A percentile compares a stretch with the other conserved stretches of the same genome.
Conservation (phyloP, 176 grass and related monocot species). For the Alloteropsis semialata region DNA sequence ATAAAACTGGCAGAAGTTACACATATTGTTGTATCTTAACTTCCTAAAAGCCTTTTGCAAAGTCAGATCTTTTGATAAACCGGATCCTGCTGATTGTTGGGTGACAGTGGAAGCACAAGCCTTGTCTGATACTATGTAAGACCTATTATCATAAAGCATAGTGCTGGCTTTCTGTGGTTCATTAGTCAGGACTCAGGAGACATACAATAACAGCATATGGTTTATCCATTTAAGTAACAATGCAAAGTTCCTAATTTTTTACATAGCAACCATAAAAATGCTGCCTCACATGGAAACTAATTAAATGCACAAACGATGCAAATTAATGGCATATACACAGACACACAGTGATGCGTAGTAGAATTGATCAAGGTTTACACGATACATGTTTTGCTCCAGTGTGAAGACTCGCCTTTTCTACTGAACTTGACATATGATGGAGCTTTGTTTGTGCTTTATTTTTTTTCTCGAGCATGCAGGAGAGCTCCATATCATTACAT, state of each 20-base stretch:
- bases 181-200: constrained; percentile 11
- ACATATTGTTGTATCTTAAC: not conserved
- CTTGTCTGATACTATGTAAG: not conserved
- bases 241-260: not conserved
- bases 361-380: not conserved
- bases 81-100: not conserved
- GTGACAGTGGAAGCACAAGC: not conserved
- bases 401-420: no score
- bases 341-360: no score
- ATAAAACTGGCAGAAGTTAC: not conserved
- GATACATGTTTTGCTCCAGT: no score
- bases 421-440: no score
- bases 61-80: not conserved
- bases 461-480: no score
- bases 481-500: no score
- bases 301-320: no score
- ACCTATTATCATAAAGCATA: not conserved
- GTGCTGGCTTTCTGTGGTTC: not conserved
- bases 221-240: not conserved
- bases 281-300: not conserved
- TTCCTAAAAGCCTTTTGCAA: not conserved
- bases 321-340: no score
- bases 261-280: not conserved
- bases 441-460: no score
- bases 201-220: not conserved